A percentile compares a stretch with the other conserved stretches of the same genome.
Evolutionary conservation across 352 stramenopile genomes (phyloP).

Genomic region (Halophytophthora batemanensis): DNA sequence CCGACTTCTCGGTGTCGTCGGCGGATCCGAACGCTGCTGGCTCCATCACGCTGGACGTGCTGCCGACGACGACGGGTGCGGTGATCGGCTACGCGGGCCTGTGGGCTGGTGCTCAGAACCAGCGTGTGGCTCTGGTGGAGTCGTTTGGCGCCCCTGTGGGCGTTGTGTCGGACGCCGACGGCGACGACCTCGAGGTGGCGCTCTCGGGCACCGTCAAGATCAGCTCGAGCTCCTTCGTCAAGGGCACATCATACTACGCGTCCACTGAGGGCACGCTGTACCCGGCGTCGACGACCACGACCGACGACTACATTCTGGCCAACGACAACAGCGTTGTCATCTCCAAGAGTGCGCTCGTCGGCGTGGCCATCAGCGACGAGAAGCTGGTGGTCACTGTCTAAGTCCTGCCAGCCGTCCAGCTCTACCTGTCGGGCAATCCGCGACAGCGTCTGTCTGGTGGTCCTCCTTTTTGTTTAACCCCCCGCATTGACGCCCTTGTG

Average conservation of each 20-base stretch:
- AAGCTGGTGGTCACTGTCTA: slow-evolving; percentile 62
- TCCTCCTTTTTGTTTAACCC: slow-evolving; percentile 4
- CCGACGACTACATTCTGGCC: slow-evolving; percentile 58
- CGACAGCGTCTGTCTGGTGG: slow-evolving; percentile 3
- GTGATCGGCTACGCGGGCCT: slow-evolving; percentile 55
- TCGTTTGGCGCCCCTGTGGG: slow-evolving; percentile 68
- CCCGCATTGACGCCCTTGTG: slow-evolving; percentile 7
- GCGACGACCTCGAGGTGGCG: slow-evolving; percentile 50
- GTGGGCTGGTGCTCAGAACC: slow-evolving; percentile 51
- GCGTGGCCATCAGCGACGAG: slow-evolving; percentile 56
- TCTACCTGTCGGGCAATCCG: slow-evolving; percentile 13
- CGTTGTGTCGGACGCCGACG: slow-evolving; percentile 57
- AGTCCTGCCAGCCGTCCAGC: background rate
- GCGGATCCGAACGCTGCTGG: slow-evolving; percentile 48
- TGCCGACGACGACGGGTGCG: slow-evolving; percentile 51
- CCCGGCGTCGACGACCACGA: slow-evolving; percentile 38
- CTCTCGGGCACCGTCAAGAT: slow-evolving; percentile 63
- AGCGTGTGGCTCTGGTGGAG: slow-evolving; percentile 73
- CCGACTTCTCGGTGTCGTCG: slow-evolving; percentile 59
- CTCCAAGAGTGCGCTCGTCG: slow-evolving; percentile 72
- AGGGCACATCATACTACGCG: slow-evolving; percentile 65
- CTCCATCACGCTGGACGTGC: slow-evolving; percentile 54
- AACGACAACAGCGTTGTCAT: slow-evolving; percentile 71
- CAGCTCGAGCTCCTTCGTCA: slow-evolving; percentile 26
- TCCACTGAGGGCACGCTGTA: slow-evolving; percentile 64